Percentiles rank a stretch among this genome's conserved stretches.
Evolutionary conservation across 345 rosid species (phyloP).

Genomic region (Gossypium bickii): DNA sequence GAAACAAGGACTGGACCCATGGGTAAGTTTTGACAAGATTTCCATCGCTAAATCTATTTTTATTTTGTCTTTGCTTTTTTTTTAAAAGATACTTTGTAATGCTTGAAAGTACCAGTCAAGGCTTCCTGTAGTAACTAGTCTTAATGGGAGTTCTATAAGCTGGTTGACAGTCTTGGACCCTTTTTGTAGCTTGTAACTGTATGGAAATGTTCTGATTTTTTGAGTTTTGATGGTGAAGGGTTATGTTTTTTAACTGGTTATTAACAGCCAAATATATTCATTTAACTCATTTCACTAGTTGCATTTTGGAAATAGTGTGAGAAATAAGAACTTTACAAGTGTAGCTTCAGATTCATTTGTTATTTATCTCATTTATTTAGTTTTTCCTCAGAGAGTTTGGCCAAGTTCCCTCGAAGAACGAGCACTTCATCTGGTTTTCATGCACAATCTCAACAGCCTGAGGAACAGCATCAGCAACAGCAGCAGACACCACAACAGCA

Average conservation of each 20-base stretch:
- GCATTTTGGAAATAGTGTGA: not conserved
- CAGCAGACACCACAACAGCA: conserved; percentile 50
- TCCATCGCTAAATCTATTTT: not conserved
- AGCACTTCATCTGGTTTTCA: conserved; percentile 48
- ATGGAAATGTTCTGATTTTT: not conserved
- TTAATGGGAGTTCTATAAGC: not conserved
- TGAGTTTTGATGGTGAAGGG: not conserved
- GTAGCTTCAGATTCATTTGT: conserved; percentile 7
- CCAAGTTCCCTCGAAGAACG: conserved; percentile 84
- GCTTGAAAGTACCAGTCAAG: not conserved
- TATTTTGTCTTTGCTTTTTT: not conserved
- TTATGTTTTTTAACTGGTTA: not conserved
- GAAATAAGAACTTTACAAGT: not conserved
- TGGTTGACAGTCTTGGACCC: not conserved
- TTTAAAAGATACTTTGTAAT: not conserved
- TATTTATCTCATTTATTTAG: conserved; percentile 12
- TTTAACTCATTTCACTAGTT: not conserved
- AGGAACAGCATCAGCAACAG: conserved; percentile 52
- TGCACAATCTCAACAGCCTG: conserved; percentile 56
- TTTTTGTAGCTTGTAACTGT: not conserved
- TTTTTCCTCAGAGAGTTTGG: conserved; percentile 77
- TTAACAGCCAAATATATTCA: not conserved
- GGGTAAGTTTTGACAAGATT: conserved; percentile 51
- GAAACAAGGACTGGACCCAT: conserved; percentile 95
- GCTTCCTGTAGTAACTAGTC: not conserved